phyloP scores from a whole-genome alignment of 805 yeast species.

The Lipomyces anomalus region DNA sequence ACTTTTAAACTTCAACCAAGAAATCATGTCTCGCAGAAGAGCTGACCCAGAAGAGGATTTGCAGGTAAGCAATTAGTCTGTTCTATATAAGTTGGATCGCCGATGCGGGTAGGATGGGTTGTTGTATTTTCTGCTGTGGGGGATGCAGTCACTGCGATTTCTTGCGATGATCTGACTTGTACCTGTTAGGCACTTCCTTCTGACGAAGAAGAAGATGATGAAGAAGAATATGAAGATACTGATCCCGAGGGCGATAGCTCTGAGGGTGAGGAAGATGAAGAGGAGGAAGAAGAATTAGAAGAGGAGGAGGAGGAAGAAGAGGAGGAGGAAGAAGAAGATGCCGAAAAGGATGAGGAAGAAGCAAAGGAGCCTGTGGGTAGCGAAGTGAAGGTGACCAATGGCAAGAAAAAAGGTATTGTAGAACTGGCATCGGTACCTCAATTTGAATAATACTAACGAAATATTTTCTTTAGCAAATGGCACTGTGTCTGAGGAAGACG shows the following conservation, averaged over 20 bases:
- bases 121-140: no score
- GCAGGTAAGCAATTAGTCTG: slow-evolving; percentile 9
- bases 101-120: no score
- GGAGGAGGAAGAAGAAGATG: slow-evolving; percentile 18
- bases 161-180: no score
- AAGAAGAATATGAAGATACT: slow-evolving; percentile 25
- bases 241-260: slow-evolving; percentile 18
- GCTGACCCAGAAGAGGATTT: slow-evolving; percentile 24
- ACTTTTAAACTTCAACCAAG: not conserved
- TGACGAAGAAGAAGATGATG: slow-evolving; percentile 23
- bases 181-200: slow-evolving; percentile 25
- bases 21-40: slow-evolving; percentile 17
- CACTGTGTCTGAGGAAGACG: not conserved
- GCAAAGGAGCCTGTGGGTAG: not conserved
- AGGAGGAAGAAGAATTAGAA: slow-evolving; percentile 13
- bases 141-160: no score
- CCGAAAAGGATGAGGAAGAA: slow-evolving; percentile 3
- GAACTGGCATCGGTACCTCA: not conserved
- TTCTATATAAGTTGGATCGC: no score
- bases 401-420: not conserved
- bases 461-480: not conserved
- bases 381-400: slow-evolving; percentile 1
- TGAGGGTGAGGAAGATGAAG: slow-evolving; percentile 21
- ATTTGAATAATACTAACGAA: not conserved
- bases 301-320: slow-evolving; percentile 21